phyloP scores from a whole-genome alignment of 768 basidiomycete genomes.

The Omphalotus guepiniiformis region DNA sequence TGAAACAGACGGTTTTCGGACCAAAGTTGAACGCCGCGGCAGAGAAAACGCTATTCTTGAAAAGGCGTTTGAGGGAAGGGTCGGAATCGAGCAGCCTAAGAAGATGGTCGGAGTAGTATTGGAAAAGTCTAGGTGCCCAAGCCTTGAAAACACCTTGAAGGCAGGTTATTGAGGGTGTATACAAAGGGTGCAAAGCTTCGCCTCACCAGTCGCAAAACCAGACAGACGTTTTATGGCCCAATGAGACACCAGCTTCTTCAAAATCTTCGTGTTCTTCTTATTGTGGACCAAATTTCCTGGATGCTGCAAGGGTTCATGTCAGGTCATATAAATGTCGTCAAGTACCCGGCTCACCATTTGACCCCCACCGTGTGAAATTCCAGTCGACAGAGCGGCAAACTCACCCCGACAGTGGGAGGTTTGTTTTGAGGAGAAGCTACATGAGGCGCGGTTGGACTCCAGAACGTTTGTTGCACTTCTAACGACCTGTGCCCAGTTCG shows the following conservation, averaged over 20 bases:
- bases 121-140: not conserved
- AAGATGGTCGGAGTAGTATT: not conserved
- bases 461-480: not conserved
- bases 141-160: not conserved
- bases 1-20: not conserved
- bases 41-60: too few species aligned
- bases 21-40: not conserved
- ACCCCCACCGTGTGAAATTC: slow-evolving; percentile 3
- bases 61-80: not conserved
- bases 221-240: not conserved
- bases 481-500: not conserved
- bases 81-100: not conserved
- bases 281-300: not conserved
- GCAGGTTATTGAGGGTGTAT: not conserved
- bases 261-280: not conserved
- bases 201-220: not conserved
- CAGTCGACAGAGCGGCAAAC: not conserved
- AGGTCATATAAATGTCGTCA: too few species aligned
- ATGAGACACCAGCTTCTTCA: not conserved
- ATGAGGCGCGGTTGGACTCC: not conserved
- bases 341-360: too few species aligned
- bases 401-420: not conserved
- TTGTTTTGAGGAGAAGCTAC: not conserved
- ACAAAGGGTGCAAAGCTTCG: too few species aligned
- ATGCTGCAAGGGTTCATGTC: too few species aligned